These are phyloP conservation scores for Colletotrichum filicis DNA, from an alignment of 2,329 filamentous ascomycete genomes.

Conservation along the genomic window DNA sequence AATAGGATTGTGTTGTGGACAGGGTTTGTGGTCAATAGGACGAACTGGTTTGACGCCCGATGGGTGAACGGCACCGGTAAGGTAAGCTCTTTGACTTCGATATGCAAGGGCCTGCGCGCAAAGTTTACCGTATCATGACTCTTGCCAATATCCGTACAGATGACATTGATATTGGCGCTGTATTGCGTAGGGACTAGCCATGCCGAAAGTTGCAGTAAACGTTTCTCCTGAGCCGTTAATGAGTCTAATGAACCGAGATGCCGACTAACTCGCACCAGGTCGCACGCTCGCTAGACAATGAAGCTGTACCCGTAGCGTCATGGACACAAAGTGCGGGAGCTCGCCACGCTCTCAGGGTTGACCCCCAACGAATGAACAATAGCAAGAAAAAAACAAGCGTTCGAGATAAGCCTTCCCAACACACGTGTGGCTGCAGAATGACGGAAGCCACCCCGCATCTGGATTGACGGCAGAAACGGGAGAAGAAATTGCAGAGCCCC, in stretches of 20 bases:
- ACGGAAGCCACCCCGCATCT: slow-evolving; percentile 8
- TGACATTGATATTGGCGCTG: neutral
- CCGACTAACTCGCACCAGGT: neutral
- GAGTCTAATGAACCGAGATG: neutral
- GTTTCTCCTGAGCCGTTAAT: neutral
- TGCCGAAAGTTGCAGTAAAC: neutral
- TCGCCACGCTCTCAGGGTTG: neutral
- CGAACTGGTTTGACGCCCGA: neutral
- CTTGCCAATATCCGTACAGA: neutral
- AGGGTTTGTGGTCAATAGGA: slow-evolving; percentile 8
- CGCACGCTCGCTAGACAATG: neutral
- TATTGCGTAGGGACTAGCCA: neutral
- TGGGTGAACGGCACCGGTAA: neutral
- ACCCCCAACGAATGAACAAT: neutral
- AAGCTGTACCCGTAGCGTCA: neutral
- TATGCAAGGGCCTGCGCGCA: neutral
- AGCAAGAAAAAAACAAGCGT: slow-evolving; percentile 8
- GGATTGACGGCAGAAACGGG: slow-evolving; percentile 10
- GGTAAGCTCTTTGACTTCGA: neutral
- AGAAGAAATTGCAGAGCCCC: slow-evolving; percentile 13
- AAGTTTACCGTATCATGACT: neutral
- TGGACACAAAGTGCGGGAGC: neutral
- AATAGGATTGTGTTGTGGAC: neutral
- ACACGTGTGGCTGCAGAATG: slow-evolving; percentile 26
- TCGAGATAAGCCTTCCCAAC: slow-evolving; percentile 21